Conservation (phyloP, 495 filamentous ascomycete species). For the Rostrohypoxylon terebratum region DNA sequence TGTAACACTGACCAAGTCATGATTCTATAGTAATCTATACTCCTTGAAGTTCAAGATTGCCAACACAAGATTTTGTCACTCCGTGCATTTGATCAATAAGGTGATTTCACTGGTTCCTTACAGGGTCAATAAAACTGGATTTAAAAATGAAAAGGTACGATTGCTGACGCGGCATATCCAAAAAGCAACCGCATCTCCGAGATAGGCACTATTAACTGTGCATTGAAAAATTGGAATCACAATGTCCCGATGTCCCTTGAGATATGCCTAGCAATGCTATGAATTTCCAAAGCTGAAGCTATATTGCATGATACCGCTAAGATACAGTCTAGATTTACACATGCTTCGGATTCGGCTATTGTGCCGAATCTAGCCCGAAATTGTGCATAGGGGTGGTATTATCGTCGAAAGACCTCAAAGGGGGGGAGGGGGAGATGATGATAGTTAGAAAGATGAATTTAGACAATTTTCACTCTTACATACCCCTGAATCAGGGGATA, state of each 20-base stretch:
- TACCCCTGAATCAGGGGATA: neutral
- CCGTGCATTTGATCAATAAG: neutral
- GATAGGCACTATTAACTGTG: neutral
- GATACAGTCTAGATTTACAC: neutral
- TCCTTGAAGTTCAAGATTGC: neutral
- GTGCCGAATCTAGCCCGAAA: neutral
- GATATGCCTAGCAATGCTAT: neutral
- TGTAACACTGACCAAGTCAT: neutral
- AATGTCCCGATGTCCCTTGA: too few relatives aligned
- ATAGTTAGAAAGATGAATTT: neutral
- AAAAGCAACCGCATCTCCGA: neutral
- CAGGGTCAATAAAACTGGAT: neutral
- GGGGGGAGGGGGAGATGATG: neutral
- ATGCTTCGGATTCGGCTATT: neutral
- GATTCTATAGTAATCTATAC: slow-evolving; percentile 12
- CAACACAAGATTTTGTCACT: neutral
- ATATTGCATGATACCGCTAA: neutral
- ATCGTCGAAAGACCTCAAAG: neutral
- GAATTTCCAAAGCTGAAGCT: neutral
- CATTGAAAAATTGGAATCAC: neutral
- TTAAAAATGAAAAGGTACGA: neutral
- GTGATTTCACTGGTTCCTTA: neutral
- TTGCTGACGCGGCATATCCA: neutral
- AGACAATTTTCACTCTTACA: neutral
- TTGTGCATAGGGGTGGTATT: neutral